Evolutionary conservation across 306 rosid species (phyloP).

Genomic region (Mimosa pudica): DNA sequence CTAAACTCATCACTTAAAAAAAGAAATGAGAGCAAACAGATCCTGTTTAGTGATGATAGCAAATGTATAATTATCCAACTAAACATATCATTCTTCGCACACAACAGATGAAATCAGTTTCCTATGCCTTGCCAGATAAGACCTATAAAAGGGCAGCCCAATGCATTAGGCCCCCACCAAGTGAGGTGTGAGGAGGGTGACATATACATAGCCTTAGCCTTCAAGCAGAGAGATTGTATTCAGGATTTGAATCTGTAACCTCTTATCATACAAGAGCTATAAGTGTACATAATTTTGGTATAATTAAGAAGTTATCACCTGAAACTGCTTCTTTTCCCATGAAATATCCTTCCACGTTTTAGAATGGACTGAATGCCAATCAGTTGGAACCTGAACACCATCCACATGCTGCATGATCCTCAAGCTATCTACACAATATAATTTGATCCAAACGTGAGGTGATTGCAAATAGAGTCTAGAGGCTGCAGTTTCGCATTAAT

Average conservation of each 20-base stretch:
- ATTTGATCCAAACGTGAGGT: constrained; percentile 28
- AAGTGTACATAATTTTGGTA: constrained; percentile 24
- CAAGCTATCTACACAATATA: constrained; percentile 68
- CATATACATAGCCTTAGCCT: no score
- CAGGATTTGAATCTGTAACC: no score
- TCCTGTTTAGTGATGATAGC: not conserved
- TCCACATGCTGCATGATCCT: constrained; percentile 80
- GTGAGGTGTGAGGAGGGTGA: no score
- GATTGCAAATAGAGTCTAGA: constrained; percentile 23
- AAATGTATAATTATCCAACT: not conserved
- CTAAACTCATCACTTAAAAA: not conserved
- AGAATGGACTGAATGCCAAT: constrained; percentile 63
- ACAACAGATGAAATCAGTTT: not conserved
- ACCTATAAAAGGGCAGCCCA: no score
- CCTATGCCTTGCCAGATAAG: no score
- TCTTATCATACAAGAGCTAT: not conserved
- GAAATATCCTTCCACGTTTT: constrained; percentile 66
- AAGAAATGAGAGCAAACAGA: not conserved
- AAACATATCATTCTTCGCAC: not conserved
- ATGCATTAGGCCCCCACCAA: no score
- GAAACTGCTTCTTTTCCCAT: constrained; percentile 70
- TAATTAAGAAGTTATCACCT: constrained; percentile 46
- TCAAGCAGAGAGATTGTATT: no score
- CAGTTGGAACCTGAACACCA: constrained; percentile 58
- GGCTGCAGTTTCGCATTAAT: not conserved